Conservation (phyloP, 257 asterid species). For the Gentiana straminea region DNA sequence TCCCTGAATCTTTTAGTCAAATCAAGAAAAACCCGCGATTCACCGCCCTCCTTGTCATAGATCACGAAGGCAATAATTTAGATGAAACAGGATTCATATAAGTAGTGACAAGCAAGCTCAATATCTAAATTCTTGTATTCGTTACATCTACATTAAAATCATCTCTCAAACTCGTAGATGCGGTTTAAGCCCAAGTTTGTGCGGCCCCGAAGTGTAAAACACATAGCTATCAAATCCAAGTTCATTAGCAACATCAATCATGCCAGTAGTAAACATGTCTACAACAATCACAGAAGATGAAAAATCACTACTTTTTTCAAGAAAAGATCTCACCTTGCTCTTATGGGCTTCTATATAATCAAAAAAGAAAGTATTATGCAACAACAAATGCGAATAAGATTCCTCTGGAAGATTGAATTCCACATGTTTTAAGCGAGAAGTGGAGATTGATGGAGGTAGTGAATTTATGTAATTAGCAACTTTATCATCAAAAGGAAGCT, state of each 20-base stretch:
- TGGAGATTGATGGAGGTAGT: slow-evolving; percentile 5
- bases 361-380: not conserved
- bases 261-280: slow-evolving; percentile 46
- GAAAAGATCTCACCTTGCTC: slow-evolving; percentile 10
- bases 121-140: not conserved
- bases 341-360: slow-evolving; percentile 13
- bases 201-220: slow-evolving; percentile 9
- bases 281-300: slow-evolving; percentile 20
- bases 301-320: too few relatives aligned
- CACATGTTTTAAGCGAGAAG: not conserved
- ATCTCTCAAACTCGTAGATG: slow-evolving; percentile 1
- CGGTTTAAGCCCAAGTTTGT: not conserved
- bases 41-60: not conserved
- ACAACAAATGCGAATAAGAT: not conserved
- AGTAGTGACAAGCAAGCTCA: not conserved
- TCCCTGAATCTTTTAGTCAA: not conserved
- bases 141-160: not conserved
- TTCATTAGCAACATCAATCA: slow-evolving; percentile 35
- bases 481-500: slow-evolving; percentile 21
- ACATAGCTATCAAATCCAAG: slow-evolving; percentile 12
- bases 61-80: not conserved
- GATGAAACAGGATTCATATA: slow-evolving; percentile 4
- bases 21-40: not conserved
- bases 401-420: not conserved
- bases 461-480: slow-evolving; percentile 13